These are phyloP conservation scores for Metschnikowia gelsemii DNA, from an alignment of 805 yeast species.

Conservation along the genomic window DNA sequence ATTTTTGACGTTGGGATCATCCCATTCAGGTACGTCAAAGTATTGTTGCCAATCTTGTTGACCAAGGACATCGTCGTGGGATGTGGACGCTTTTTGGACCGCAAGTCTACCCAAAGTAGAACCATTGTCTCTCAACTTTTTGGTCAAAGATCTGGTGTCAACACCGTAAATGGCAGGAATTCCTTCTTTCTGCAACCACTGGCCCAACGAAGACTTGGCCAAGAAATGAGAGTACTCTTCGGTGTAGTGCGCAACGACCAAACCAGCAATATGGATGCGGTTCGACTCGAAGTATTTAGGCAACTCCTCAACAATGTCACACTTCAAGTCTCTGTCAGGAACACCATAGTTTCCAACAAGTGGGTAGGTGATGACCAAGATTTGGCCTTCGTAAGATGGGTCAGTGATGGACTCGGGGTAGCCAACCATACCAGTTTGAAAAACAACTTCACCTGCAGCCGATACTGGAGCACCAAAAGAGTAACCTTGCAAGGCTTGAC, in stretches of 20 bases:
- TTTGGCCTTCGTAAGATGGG: slow-evolving; percentile 98
- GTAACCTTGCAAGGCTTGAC: slow-evolving; percentile 85
- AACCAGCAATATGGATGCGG: slow-evolving; percentile 93
- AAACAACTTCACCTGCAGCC: slow-evolving; percentile 95
- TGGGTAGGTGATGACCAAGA: slow-evolving; percentile 93
- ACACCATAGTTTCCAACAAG: slow-evolving; percentile 99
- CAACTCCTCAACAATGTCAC: slow-evolving; percentile 68
- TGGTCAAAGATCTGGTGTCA: slow-evolving; percentile 93
- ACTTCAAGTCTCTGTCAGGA: slow-evolving; percentile 75
- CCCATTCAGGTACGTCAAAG: slow-evolving; percentile 83
- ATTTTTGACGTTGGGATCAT: slow-evolving; percentile 87
- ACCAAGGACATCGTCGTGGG: slow-evolving; percentile 33
- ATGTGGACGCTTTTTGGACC: slow-evolving; percentile 46
- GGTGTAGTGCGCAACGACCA: slow-evolving; percentile 94
- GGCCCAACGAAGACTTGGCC: slow-evolving; percentile 88
- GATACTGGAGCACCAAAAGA: slow-evolving; percentile 92
- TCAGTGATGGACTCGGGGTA: slow-evolving; percentile 97
- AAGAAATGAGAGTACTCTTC: slow-evolving; percentile 93
- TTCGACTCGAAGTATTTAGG: slow-evolving; percentile 94
- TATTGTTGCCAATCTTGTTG: slow-evolving; percentile 53
- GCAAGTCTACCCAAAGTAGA: slow-evolving; percentile 89
- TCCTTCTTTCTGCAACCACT: slow-evolving; percentile 89
- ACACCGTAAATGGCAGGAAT: slow-evolving; percentile 97
- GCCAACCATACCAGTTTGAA: slow-evolving; percentile 99
- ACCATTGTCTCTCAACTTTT: slow-evolving; percentile 88